Evolutionary conservation across 805 yeast species (phyloP), one percentile per base, ranked within the genome.

Genomic region (Pichia deserticola): DNA sequence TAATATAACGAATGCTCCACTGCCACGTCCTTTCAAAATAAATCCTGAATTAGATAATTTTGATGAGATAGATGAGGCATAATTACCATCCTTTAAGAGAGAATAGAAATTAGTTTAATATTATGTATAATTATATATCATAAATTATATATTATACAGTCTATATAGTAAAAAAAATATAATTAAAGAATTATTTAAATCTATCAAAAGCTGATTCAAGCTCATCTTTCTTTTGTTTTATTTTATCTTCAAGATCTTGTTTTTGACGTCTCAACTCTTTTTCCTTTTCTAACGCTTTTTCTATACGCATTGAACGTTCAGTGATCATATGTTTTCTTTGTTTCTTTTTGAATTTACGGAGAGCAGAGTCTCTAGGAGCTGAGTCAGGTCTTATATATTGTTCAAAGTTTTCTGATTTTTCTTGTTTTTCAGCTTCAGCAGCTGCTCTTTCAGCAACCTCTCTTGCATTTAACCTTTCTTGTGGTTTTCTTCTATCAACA

Each of bases 281-380:
- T 67, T 92, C 97, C 57, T 74, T 76, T 62, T 77, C 77, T 63
- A 88, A 72, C 57, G 86, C 86, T 49, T 76, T 77, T 63, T 90
- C 90, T 11, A 87, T 74, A 56, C 95, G 80, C 63, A 84, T 61
- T 58, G 83, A 84, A 60, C 97, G 82, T 65, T 89, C 88, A 64
- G 89, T 95, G 53, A 90, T 79, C 42, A 89, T 90, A 62, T 89
- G 89, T 64, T 78, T 81, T 49, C 83, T 81, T 75, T 84, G 86
- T 77, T 87, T 90, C 65, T 96, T 81, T 67, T 86, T 70, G 64
- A 82, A 82, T 48, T 82, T 78, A 63, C 96, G 82, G 52, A 92
- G 69, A 1, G 89, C 82, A 8, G 97, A 88, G 68, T 89, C 88
- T 67, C 86, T 86, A 44, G 88, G 86, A 62, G 80, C 81, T 37